Evolutionary conservation across 805 yeast genomes (phyloP), one percentile per base, ranked within the genome.

Genomic region (Kuraishia piskuri): DNA sequence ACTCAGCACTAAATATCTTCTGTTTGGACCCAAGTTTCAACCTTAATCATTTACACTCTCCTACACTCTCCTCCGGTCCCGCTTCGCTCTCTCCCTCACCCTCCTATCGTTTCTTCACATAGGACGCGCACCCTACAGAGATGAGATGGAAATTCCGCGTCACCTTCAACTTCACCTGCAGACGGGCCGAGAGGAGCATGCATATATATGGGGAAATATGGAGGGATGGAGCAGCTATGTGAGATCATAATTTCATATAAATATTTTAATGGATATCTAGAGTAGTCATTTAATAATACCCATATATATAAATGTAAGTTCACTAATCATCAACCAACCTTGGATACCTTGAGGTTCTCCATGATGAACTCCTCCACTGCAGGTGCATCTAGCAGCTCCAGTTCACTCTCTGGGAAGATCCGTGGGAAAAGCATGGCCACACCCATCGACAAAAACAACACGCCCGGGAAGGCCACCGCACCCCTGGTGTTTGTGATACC

Each of bases 381-480:
- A n/a, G 63, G 61, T 1, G 65, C 58, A 66, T 92, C 97, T 31
- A 94, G 70, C 2, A 79, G 58, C 1, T 68, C 66, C 54, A 92
- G 68, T 53, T 87, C 90, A 3, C 79, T 81, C 45, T 61, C 58
- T 0, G 88, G 83, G 52, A 91, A 86, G 1, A 86, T 63, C 52
- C 63, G 66, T 0, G 87, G 88, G 70, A 95, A 83, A 6, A 77
- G 59, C 62, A 82, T 76, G 20, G 86, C 81, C 12, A 90, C 80
- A 0, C 82, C 70, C 22, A 86, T 76, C 54, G 88, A 91, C 52
- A 83, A 77, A 62, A 92, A 68, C 50, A 92, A 69, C 0, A 94
- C 88, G 2, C 90, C 86, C 0, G 99, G 98, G 63, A 94, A 92
- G 2, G 96, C 98, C 31, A 92, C 89, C 0, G 98, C 97, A 0